Conservation (phyloP, 441 rosid genomes). For the Euphorbia celastroides region DNA sequence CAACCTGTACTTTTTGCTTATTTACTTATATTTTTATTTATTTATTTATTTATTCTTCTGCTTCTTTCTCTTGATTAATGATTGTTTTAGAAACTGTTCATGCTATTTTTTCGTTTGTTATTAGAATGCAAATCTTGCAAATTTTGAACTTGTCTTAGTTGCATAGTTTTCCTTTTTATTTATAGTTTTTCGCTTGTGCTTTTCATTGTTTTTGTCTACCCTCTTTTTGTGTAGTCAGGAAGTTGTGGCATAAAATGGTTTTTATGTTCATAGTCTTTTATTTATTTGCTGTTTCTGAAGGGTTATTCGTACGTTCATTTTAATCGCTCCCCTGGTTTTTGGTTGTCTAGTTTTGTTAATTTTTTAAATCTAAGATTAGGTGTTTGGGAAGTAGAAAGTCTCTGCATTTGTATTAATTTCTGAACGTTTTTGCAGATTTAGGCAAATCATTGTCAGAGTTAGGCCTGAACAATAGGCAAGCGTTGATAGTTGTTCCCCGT, state of each 20-base stretch:
- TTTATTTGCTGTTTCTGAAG: not conserved
- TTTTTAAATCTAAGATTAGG: no score
- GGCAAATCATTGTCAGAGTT: conserved; percentile 57
- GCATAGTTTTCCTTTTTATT: not conserved
- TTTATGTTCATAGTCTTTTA: not conserved
- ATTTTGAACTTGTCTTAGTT: not conserved
- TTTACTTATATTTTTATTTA: not conserved
- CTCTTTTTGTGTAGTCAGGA: not conserved
- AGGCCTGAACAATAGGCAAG: conserved; percentile 71
- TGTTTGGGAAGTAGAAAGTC: not conserved
- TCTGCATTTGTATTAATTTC: conserved; percentile 1
- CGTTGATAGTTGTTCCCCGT: conserved; percentile 65
- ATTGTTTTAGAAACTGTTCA: not conserved
- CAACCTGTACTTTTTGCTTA: not conserved
- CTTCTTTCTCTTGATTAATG: not conserved
- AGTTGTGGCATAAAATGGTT: not conserved
- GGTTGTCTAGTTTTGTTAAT: not conserved
- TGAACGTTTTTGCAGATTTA: conserved; percentile 47
- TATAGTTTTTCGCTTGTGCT: not conserved
- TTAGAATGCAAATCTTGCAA: not conserved
- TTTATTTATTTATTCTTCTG: not conserved
- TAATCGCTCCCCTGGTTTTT: not conserved
- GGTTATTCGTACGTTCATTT: not conserved
- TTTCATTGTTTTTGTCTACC: not conserved
- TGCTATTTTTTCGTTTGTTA: not conserved